These are phyloP conservation scores for Trametes punicea DNA, from an alignment of 768 basidiomycete species.

Conservation along the genomic window DNA sequence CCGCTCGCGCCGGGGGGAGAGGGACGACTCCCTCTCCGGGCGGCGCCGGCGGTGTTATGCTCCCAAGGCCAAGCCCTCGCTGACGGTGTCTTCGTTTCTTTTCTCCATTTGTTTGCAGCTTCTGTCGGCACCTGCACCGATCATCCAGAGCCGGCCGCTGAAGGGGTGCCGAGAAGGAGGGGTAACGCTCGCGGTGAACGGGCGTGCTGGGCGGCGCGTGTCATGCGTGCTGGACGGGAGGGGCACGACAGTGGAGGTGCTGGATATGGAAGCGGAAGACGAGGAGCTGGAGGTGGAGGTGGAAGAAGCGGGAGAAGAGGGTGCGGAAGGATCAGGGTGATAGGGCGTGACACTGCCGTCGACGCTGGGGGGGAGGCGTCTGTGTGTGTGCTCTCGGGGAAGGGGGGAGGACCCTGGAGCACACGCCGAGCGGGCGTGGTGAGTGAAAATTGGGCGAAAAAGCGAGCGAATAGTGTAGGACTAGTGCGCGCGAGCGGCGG, in stretches of 20 bases:
- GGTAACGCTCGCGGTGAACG: conserved; percentile 69
- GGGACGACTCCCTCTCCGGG: neutral
- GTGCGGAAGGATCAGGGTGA: conserved; percentile 14
- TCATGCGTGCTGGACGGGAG: conserved; percentile 68
- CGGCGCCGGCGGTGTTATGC: neutral
- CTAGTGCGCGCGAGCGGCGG: neutral
- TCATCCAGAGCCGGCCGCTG: conserved; percentile 57
- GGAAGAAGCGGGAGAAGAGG: conserved; percentile 20
- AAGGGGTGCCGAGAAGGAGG: conserved; percentile 48
- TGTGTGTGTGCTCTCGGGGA: neutral
- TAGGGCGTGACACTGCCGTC: neutral
- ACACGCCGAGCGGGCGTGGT: neutral
- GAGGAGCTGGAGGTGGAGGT: conserved; percentile 30
- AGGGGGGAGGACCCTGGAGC: conserved; percentile 3
- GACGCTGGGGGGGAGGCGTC: neutral
- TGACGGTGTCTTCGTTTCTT: neutral
- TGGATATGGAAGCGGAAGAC: conserved; percentile 70
- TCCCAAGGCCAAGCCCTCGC: neutral
- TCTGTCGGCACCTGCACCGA: conserved; percentile 43
- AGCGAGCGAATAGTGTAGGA: neutral
- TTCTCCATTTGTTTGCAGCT: conserved; percentile 38
- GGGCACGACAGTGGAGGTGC: conserved; percentile 63
- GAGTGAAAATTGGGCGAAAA: neutral
- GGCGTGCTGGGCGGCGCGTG: conserved; percentile 67
- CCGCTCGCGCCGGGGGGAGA: neutral